A percentile compares a stretch with the other conserved stretches of the same genome.
These are phyloP conservation scores for Penicillium antarcticum DNA, from an alignment of 495 filamentous ascomycete species.

Conservation along the genomic window DNA sequence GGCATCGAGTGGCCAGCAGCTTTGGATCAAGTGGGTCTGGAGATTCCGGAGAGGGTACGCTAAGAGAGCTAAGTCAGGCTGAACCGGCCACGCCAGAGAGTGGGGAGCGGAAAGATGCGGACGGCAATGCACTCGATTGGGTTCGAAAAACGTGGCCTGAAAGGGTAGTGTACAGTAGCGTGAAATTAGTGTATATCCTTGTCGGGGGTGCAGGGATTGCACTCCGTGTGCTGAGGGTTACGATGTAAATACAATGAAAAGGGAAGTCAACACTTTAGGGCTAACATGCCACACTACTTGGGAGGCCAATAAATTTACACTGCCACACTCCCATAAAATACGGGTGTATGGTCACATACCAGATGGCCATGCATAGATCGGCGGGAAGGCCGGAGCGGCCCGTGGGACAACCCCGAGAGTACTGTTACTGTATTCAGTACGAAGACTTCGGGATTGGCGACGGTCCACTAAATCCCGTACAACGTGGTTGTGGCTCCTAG, in stretches of 20 bases:
- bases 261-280: neutral
- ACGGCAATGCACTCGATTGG: conserved; percentile 43
- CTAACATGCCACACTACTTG: no score
- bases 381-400: conserved; percentile 47
- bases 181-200: neutral
- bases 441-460: conserved; percentile 12
- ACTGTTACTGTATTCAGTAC: conserved; percentile 1
- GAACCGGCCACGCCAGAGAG: conserved; percentile 13
- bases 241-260: neutral
- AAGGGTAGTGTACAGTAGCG: conserved; percentile 7
- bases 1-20: conserved; percentile 27
- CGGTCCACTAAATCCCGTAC: conserved; percentile 16
- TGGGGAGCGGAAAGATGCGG: conserved; percentile 38
- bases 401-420: conserved; percentile 36
- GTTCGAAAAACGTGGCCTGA: conserved; percentile 41
- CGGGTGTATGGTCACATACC: neutral
- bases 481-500: conserved; percentile 32
- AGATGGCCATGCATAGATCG: conserved; percentile 45
- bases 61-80: conserved; percentile 9
- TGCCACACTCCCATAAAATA: no score
- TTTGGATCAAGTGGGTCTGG: conserved; percentile 19
- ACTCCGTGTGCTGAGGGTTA: no score
- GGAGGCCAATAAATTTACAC: no score
- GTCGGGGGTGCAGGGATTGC: no score
- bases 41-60: conserved; percentile 13